Conservation (phyloP, 2,329 filamentous ascomycete species). For the Penicillium fuscoglaucum region DNA sequence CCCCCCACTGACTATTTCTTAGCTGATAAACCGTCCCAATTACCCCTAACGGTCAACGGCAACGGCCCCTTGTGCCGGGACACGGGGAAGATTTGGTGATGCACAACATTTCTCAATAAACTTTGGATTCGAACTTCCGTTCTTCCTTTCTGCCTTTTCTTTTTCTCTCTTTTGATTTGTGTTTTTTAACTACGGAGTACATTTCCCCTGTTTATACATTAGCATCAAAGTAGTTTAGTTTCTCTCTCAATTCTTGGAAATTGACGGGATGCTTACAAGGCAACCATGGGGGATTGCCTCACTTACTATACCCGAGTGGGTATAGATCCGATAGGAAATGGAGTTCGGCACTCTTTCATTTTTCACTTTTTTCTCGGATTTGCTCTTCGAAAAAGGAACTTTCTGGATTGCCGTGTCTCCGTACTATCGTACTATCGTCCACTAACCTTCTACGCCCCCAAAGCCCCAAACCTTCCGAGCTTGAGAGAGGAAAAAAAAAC, state of each 20-base stretch:
- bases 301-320: slow-evolving; percentile 15
- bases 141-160: neutral
- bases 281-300: slow-evolving; percentile 12
- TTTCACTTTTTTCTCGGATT: neutral
- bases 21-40: neutral
- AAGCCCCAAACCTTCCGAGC: slow-evolving; percentile 2
- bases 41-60: slow-evolving; percentile 25
- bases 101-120: slow-evolving; percentile 21
- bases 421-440: neutral
- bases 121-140: neutral
- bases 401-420: neutral
- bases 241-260: slow-evolving; percentile 18
- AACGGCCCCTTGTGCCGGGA: slow-evolving; percentile 17
- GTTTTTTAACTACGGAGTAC: neutral
- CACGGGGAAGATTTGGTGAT: slow-evolving; percentile 18
- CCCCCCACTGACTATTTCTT: no score
- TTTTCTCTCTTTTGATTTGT: slow-evolving; percentile 1
- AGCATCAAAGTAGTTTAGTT: neutral
- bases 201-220: neutral
- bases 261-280: slow-evolving; percentile 15
- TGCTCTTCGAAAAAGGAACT: neutral
- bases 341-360: neutral
- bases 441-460: neutral
- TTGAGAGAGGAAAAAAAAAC: neutral
- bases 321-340: slow-evolving; percentile 14